Base-by-base conservation (phyloP, 306 rosid genomes). In the Arachis stenosperma region DNA sequence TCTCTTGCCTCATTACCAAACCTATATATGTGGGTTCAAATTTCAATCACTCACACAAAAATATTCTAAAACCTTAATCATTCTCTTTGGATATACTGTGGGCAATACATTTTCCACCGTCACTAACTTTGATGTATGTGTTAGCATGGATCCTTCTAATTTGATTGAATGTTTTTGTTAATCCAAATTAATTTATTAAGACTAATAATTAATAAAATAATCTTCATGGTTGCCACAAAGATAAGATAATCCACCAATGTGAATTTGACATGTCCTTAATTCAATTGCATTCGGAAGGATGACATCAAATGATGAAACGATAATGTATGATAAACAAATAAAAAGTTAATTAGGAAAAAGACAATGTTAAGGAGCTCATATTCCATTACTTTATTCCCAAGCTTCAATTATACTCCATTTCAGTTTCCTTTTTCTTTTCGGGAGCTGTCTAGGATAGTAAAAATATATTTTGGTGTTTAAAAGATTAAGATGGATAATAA, bases 331-430 rank as follows among this genome's bases (percentile, higher is more conserved):
- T 12, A 50, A 11, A 50, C 6, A 50, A 5, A 79, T 44, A 5
- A 47, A 37, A 10, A 33, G 1, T 65, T 22, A 29, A 14, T 41
- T 11, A 36, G 44, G 71, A 73, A 73, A 55, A 62, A 48, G 83
- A 87, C 87, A 81, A 54, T 54, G 9, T 46, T 17, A 29, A 14
- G 71, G 80, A 67, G 75, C 81, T 71, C 83, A 70, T 36, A 10
- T 57, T 36, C 12, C 5, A 33, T 71, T 42, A 17, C 67, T 66
- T 52, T 52, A 75, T 67, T 74, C 65, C 51, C 78, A 41, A 69
- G 11, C 40, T 46, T 52, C 55, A 53, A 56, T 61, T 50, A 11
- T 14, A 46, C 61, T 27, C 2, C 3, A 0, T 5, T 33, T 9
- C 12, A 39, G 17, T 41, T 9, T 13, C 29, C 8, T 0, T 39